Evolutionary conservation across 1,284 basidiomycete species (phyloP).

Genomic region (Fomitopsis pinicola): DNA sequence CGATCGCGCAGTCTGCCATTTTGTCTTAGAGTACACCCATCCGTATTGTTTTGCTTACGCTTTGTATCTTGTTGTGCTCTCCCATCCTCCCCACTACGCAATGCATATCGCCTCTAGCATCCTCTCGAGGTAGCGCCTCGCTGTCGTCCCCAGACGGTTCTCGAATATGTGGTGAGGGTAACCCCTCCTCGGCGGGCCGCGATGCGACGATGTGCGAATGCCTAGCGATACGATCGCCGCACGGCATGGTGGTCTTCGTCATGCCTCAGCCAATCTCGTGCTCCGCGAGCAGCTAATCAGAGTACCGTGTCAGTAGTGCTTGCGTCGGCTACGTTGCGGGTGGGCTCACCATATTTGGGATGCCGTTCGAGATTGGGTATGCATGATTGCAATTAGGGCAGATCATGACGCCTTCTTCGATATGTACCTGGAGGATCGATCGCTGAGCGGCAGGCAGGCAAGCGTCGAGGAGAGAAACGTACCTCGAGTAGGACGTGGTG

Average conservation of each 20-base stretch:
- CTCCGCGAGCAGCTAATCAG: conserved; percentile 76
- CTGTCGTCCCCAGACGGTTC: too few species aligned
- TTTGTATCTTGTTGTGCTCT: not conserved
- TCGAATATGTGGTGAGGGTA: too few species aligned
- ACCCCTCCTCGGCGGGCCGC: not conserved
- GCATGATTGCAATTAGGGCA: conserved; percentile 91
- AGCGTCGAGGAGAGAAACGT: conserved; percentile 13
- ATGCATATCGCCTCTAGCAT: not conserved
- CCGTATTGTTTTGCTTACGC: not conserved
- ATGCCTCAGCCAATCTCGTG: conserved; percentile 69
- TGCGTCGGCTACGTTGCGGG: not conserved
- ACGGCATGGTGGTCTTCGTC: not conserved
- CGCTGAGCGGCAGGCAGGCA: conserved; percentile 5
- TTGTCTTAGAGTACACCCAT: conserved; percentile 2
- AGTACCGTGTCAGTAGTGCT: not conserved
- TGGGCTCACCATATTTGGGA: conserved; percentile 90
- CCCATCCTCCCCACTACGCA: not conserved
- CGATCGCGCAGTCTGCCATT: not conserved
- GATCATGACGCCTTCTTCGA: conserved; percentile 91
- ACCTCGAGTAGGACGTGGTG: conserved; percentile 96
- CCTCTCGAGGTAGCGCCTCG: too few species aligned
- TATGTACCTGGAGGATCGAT: conserved; percentile 63
- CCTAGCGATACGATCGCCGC: not conserved
- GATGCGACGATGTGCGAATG: not conserved
- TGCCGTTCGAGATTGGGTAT: conserved; percentile 91